Evolutionary conservation across 202 grass and related monocot genomes (phyloP).

Genomic region (Miscanthus sacchariflorus): DNA sequence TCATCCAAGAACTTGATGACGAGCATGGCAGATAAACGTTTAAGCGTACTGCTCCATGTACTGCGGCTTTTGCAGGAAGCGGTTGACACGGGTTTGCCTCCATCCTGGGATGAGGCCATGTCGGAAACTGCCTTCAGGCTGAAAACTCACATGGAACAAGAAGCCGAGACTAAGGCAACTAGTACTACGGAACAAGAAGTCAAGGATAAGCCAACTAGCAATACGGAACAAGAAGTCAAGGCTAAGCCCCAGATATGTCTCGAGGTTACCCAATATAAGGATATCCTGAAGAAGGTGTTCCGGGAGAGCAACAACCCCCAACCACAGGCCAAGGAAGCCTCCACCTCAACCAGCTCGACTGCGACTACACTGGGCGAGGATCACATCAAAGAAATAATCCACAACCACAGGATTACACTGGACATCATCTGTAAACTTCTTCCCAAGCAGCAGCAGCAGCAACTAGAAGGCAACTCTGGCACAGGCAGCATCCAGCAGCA

Average conservation of each 20-base stretch:
- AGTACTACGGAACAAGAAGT: neutral
- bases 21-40: neutral
- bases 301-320: neutral
- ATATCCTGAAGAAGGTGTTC: conserved; percentile 8
- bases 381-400: neutral
- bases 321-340: neutral
- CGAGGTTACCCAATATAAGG: neutral
- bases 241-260: neutral
- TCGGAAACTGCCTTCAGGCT: neutral
- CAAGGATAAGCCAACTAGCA: neutral
- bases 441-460: neutral
- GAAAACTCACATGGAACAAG: neutral
- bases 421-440: neutral
- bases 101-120: neutral
- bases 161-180: neutral
- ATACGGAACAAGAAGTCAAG: neutral
- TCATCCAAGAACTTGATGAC: neutral
- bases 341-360: neutral
- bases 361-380: neutral
- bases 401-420: neutral
- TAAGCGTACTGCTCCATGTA: neutral
- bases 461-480: neutral
- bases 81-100: neutral
- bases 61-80: neutral
- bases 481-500: neutral